Evolutionary conservation across 2,329 filamentous ascomycete species (phyloP), one percentile per base, ranked within the genome.

Genomic region (Botrytis elliptica): DNA sequence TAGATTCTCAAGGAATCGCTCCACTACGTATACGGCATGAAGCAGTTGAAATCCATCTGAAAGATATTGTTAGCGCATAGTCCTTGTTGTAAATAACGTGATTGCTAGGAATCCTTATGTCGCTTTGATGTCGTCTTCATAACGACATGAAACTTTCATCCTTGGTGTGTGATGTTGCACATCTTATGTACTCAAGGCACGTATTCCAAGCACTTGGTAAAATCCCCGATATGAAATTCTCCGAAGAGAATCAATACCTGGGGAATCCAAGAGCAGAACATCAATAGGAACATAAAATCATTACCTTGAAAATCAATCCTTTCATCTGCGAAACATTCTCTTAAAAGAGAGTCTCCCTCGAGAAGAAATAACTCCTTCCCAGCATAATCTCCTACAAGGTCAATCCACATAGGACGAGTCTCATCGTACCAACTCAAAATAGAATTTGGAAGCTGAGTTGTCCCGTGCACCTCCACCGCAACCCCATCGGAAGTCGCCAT

Each of bases 301-400:
- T 55, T 81, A 87, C 85, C 81, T 71, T 86, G 78, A 76, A 92
- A 92, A 78, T 94, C 90, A 59, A 94, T 86, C 36, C 86, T 84
- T 18, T 86, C 83, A 76, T 91, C 85, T n/a, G 84, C 82, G 66
- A 94, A 87, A 77, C 88, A 91, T 74, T 92, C 83, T 10, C 89
- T 83, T 18, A 94, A 83, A n/a, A 94, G 81, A 0, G 91, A 91
- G 78, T 95, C 91, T 44, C 92, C 92, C 76, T 94, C 91, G 44
- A 94, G 86, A 36, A 91, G 83, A 79, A 94, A 94, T 18, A 91
- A 85, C 79, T 93, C 92, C 74, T 88, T 89, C 36, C 92, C 92
- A 5, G 91, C 91, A 81, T 92, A 94, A 79, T 94, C 92, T 59
- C 92, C 91, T 6, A 94, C 88, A 3, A 94, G 86, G 77, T 93